Evolutionary conservation across 1,139 yeast genomes (phyloP), one percentile per base, ranked within the genome.

Genomic region (Diutina neorugosa): DNA sequence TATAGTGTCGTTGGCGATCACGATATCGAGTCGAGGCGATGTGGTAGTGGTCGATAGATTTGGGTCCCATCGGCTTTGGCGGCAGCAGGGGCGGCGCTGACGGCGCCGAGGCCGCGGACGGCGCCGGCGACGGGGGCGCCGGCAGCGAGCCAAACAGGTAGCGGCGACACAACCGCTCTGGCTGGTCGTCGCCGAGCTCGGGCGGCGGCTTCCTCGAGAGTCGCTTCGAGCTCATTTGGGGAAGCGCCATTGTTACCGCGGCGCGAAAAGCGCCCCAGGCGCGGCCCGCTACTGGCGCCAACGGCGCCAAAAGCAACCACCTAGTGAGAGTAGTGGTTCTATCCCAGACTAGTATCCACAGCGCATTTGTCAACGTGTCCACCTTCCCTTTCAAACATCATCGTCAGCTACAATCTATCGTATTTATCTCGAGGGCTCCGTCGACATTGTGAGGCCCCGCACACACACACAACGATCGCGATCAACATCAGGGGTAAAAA

Each of bases 161-260:
- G 37, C 37, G 37, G 37, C 37, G 37, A 31, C 37, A 31, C 37
- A 31, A 31, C 37, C 37, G 37, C n/a, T 31, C 37, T n/a, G 37
- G 37, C 37, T 31, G 37, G 37, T 31, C 37, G 37, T 31, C 37
- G 37, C 37, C 27, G 40, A 46, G 37, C 48, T 44, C 48, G 31
- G 48, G 34, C 31, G 48, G 48, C 34, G 48, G 48, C 34, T 44
- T 44, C 25, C 48, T 44, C 9, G 48, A 21, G 16, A 44, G 48
- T 20, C 48, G 48, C 48, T 44, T 44, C 48, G 34, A 21, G 48
- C 43, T 40, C 37, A 31, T 31, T 3, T 31, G 37, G 37, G n/a
- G 37, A 23, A 23, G 25, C 25, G 37, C 37, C 37, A 31, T 31
- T 31, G 37, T 31, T n/a, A 11, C 37, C 37, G 37, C 37, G 37